These are phyloP conservation scores for Allium fistulosum DNA, from an alignment of 106 monocot genomes.

Conservation along the genomic window DNA sequence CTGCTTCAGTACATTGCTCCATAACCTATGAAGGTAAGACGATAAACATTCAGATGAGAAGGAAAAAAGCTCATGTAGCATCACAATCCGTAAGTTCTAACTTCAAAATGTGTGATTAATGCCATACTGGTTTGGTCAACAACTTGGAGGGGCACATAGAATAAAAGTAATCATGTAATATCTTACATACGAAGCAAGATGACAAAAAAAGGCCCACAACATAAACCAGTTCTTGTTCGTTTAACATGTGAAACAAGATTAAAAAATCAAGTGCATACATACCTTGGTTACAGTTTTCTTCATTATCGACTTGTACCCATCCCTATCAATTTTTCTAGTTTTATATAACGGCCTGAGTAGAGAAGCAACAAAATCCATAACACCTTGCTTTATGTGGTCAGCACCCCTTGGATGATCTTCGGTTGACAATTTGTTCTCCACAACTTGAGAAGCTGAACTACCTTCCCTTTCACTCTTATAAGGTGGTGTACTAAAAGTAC, in stretches of 20 bases:
- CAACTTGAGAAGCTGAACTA: constrained; percentile 49
- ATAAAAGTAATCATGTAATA: not conserved
- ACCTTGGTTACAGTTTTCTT: constrained; percentile 96
- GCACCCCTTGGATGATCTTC: constrained; percentile 57
- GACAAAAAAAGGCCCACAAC: not conserved
- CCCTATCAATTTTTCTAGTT: constrained; percentile 77
- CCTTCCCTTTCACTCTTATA: constrained; percentile 24
- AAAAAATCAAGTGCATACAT: not conserved
- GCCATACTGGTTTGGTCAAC: not conserved
- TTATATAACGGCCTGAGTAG: constrained; percentile 93
- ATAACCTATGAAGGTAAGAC: constrained; percentile 50
- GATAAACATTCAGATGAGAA: no score
- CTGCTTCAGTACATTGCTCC: constrained; percentile 74
- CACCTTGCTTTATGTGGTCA: constrained; percentile 74
- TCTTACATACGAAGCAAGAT: not conserved
- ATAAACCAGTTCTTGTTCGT: not conserved
- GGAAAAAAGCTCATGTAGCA: no score
- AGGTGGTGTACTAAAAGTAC: constrained; percentile 8
- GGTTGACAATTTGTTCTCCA: constrained; percentile 41
- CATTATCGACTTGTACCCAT: constrained; percentile 92
- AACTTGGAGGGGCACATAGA: not conserved
- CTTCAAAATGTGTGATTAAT: no score
- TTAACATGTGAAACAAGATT: not conserved
- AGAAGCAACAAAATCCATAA: constrained; percentile 83
- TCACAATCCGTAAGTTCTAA: no score